Conservation (phyloP, 176 grass and related monocot species). For the Otatea glauca region DNA sequence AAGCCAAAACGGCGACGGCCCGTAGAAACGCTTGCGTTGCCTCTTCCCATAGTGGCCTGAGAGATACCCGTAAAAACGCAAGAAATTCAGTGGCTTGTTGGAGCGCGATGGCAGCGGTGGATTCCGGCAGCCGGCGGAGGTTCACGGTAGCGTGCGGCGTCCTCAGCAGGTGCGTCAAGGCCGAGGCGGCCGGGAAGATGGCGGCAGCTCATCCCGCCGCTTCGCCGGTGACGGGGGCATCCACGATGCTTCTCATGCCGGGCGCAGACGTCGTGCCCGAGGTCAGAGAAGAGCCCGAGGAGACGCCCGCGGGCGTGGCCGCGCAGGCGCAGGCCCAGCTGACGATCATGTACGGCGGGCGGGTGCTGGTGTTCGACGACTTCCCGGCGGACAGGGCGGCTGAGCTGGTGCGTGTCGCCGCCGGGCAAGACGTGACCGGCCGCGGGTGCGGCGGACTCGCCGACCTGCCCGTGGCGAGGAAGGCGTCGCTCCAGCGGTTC, state of each 20-base stretch:
- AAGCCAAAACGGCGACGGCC: not conserved
- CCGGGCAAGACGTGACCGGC: not conserved
- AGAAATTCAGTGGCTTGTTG: not conserved
- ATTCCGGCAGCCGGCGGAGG: not conserved
- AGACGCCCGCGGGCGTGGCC: not conserved
- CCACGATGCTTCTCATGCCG: conserved; percentile 31
- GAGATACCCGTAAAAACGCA: not conserved
- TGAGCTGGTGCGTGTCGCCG: conserved; percentile 44
- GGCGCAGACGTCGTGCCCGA: not conserved
- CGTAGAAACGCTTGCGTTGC: not conserved
- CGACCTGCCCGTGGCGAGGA: conserved; percentile 63
- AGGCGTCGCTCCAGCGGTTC: conserved; percentile 71
- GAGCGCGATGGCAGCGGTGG: not conserved
- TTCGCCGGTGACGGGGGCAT: too few species aligned
- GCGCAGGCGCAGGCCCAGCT: conserved; percentile 30
- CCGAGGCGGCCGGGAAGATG: not conserved
- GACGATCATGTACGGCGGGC: conserved; percentile 63
- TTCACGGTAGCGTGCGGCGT: conserved; percentile 46
- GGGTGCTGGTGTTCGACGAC: conserved; percentile 60
- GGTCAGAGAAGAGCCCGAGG: not conserved
- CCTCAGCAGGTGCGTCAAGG: conserved; percentile 50
- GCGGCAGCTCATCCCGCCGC: not conserved
- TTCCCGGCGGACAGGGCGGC: conserved; percentile 50
- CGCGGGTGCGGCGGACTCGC: not conserved
- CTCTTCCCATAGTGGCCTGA: not conserved